Conservation (phyloP, 2,329 filamentous ascomycete genomes). For the Aspergillus versicolor region DNA sequence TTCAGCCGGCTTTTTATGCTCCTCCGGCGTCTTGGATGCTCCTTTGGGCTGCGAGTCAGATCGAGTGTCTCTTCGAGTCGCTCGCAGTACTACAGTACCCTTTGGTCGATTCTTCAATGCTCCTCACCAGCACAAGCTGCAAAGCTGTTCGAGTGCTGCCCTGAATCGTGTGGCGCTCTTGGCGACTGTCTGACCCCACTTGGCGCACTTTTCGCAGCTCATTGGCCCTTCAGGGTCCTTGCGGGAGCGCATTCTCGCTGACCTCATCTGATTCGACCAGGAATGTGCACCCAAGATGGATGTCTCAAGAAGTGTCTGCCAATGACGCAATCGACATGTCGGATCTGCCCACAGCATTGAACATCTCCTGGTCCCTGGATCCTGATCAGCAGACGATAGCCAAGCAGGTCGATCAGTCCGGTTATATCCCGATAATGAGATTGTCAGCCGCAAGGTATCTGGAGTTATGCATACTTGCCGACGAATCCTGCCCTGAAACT, state of each 20-base stretch:
- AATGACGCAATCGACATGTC: constrained; percentile 1
- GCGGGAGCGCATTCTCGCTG: constrained; percentile 1
- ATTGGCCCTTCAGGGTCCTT: constrained; percentile 3
- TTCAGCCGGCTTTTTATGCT: background rate
- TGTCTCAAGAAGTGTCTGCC: background rate
- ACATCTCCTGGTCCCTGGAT: constrained; percentile 1
- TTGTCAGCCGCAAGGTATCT: background rate
- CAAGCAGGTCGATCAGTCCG: background rate
- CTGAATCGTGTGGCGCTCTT: constrained; percentile 4
- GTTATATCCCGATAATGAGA: background rate
- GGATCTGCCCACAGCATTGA: background rate
- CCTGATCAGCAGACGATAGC: background rate
- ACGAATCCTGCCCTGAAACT: no score
- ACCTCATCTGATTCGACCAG: constrained; percentile 3
- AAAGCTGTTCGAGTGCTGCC: background rate
- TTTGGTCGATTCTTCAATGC: background rate
- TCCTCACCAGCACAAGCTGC: background rate
- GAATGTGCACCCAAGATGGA: background rate
- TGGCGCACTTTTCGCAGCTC: background rate
- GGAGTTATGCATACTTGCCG: no score
- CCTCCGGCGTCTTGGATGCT: no score
- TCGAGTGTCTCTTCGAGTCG: background rate
- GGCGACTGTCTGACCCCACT: background rate
- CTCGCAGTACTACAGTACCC: background rate
- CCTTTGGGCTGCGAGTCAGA: no score